Evolutionary conservation across 2,329 filamentous ascomycete genomes (phyloP).

Genomic region (Phialophora macrospora): DNA sequence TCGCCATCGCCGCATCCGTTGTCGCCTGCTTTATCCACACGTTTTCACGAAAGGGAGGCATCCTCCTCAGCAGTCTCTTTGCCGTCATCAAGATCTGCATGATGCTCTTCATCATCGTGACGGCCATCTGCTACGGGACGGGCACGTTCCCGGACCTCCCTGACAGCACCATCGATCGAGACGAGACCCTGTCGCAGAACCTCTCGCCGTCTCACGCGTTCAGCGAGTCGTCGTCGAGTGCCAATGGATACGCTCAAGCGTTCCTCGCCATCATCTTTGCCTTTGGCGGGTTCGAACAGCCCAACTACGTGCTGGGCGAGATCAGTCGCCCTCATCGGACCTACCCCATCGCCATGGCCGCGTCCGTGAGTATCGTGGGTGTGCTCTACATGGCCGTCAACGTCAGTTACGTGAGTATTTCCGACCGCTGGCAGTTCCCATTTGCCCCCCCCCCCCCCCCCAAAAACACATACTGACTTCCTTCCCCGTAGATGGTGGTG

Average conservation of each 20-base stretch:
- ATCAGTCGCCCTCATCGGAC: constrained; percentile 47
- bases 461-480: constrained; percentile 6
- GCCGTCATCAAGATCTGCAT: constrained; percentile 57
- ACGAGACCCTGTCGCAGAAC: constrained; percentile 39
- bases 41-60: constrained; percentile 56
- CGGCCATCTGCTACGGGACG: constrained; percentile 44
- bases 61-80: constrained; percentile 58
- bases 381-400: constrained; percentile 50
- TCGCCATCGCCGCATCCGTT: constrained; percentile 54
- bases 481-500: constrained; percentile 25
- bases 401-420: constrained; percentile 51
- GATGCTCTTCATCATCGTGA: constrained; percentile 52
- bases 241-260: constrained; percentile 43
- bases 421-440: neutral
- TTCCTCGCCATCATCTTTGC: constrained; percentile 40
- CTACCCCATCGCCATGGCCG: constrained; percentile 46
- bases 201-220: constrained; percentile 39
- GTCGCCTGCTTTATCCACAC: constrained; percentile 56
- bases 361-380: constrained; percentile 44
- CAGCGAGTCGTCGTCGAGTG: constrained; percentile 31
- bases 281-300: constrained; percentile 52
- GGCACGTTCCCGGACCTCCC: constrained; percentile 36
- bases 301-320: constrained; percentile 51
- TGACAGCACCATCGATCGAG: constrained; percentile 11
- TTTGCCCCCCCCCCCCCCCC: too few species aligned